Base-by-base conservation (phyloP, 2,329 filamentous ascomycete genomes). In the Exserohilum rostratum region DNA sequence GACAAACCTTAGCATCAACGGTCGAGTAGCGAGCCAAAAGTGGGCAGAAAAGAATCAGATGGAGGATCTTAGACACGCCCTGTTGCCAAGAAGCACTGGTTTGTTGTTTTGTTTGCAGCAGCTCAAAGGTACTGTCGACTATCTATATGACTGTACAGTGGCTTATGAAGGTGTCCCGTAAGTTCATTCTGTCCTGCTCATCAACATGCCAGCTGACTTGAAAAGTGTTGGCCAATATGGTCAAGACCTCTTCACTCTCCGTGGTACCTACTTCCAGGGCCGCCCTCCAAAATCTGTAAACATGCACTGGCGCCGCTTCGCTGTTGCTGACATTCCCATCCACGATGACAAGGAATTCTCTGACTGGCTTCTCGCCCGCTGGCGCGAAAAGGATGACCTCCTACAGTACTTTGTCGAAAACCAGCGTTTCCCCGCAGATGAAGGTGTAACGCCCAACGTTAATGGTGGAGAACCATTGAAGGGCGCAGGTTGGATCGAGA, bases 101-200 rank as follows among this genome's bases (percentile, higher is more conserved):
- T 85, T 90, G 59, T 89, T 85, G 60, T 96, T 91, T 68, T 93
- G 90, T 68, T 79, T 96, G 31, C 86, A 87, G 55, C 88, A 96
- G 75, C 80, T 96, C 10, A 84, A 86, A 66, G 85, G 82, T 6
- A 88, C 88, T 0, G 84, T 95, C 0, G 90, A 93, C 4, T 96
- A 90, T 71, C 81, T 96, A 13, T 96, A 96, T 69, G 91, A 96
- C 77, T 97, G 93, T 76, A 98, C 95, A 0, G 87, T 99, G 50
- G 93, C 91, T 12, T 99, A 99, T 72, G 93, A 97, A 76, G 95
- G 93, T 29, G 86, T 96, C 45, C 90, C 90, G 88, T 93, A 84
- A 82, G 91, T 12, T n/a, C 3, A 11, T 13, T 10, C 2, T 3
- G 6, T 18, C 22, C 10, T 17, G 6, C 9, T 34, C 15, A 9